Base-by-base conservation (phyloP, 371 early-diverging fungal genomes). In the Mucor irregularis region DNA sequence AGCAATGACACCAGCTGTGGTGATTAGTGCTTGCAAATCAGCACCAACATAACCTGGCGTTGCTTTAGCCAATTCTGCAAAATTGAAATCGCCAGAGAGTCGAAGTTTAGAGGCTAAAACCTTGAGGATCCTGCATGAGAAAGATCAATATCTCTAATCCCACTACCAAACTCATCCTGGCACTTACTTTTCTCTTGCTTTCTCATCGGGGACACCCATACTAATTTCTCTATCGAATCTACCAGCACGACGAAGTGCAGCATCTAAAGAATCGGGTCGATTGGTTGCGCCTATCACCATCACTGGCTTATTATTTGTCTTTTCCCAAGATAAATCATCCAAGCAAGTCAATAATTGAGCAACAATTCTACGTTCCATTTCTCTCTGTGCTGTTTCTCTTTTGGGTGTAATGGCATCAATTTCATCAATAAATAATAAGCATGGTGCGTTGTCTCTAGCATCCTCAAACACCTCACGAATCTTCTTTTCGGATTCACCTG, bases 381-480 rank as follows among this genome's bases (percentile, higher is more conserved):
- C 99, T 56, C 98, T 81, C 64, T 97, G 95, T 4, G 97, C 98
- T 5, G 97, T 98, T 62, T 99, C 99, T 64, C 99, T 88, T 73
- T 99, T 99, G 6, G 98, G 98, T n/a, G 99, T 98, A 49, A 99
- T 97, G 4, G 99, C 97, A 70, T 99, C 99, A 48, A 99, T 98
- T 73, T 99, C 99, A 71, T 99, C 99, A 56, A 99, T 98, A 66
- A 99, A 99, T 47, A 99, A 75, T 24, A 99, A 73, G 69, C 98
- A 94, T 0, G 99, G 99, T 10, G 98, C 82, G 29, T 63, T 59
- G 9, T 58, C 59, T 66, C 76, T 91, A 11, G 99, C 99, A 62
- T 97, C 95, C 30, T 96, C 93, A 81, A 99, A 99, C 0, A 98
- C 89, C 57, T 98, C 98, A 49, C 99, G 86, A 19, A 99, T 87